Evolutionary conservation across 768 basidiomycete species (phyloP).

Genomic region (Pholiota microspora): DNA sequence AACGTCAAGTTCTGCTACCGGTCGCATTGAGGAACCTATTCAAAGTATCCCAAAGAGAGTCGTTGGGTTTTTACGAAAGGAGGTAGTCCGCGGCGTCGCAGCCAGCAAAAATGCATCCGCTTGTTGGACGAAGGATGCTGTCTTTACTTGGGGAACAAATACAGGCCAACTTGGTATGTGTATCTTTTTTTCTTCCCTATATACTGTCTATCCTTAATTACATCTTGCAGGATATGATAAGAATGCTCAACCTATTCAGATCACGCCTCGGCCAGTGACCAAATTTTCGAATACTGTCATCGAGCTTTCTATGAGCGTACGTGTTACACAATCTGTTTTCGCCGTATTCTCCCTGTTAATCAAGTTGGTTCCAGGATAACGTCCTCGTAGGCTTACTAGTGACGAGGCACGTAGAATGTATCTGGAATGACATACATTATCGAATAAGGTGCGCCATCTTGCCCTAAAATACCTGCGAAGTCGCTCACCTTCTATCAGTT

Average conservation of each 20-base stretch:
- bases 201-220: not conserved
- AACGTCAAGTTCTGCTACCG: constrained; percentile 29
- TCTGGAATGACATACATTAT: constrained; percentile 74
- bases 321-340: constrained; percentile 21
- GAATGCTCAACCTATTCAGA: constrained; percentile 67
- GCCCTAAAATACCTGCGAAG: not conserved
- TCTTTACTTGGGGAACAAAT: constrained; percentile 94
- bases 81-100: constrained; percentile 76
- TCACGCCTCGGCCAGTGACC: constrained; percentile 78
- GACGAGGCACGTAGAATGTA: constrained; percentile 79
- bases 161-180: constrained; percentile 79
- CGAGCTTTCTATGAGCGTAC: constrained; percentile 71
- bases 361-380: constrained; percentile 51
- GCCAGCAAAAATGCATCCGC: constrained; percentile 86
- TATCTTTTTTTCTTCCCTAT: not conserved
- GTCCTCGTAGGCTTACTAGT: constrained; percentile 80
- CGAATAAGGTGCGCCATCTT: constrained; percentile 86
- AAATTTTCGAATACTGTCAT: constrained; percentile 69
- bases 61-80: constrained; percentile 71
- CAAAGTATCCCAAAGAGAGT: constrained; percentile 79
- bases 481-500: constrained; percentile 37
- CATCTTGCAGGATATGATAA: constrained; percentile 80
- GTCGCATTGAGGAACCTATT: constrained; percentile 64
- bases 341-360: not conserved
- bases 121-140: constrained; percentile 74